Evolutionary conservation across 768 basidiomycete genomes (phyloP), one percentile per base, ranked within the genome.

Genomic region (Naganishia onofrii): DNA sequence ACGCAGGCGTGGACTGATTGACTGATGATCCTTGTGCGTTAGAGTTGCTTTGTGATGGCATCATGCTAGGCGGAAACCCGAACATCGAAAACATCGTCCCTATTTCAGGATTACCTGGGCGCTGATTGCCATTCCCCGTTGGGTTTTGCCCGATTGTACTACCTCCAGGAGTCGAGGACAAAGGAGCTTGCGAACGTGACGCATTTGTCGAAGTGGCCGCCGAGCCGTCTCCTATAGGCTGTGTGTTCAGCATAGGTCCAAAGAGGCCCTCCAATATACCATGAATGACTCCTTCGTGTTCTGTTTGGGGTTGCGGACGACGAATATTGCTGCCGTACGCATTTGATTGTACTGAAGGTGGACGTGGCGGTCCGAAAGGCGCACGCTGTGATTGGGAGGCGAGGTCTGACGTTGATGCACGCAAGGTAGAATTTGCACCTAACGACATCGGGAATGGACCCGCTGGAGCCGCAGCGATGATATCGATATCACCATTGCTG

Each of bases 261-360:
- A 63, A 63, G 2, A 63, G 21, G 2, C 60, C 60, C 32, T 63
- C 38, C 36, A 63, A 19, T 23, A 63, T 63, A 34, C 60, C 23
- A 63, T 63, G 36, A 28, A 63, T 63, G 10, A 63, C 36, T 36
- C 60, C 60, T 63, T 63, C 60, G 42, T 36, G 60, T 28, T 46
- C 38, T 51, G 48, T n/a, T n/a, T 26, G 36, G 2, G 60, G 38
- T 8, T 63, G 60, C 42, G 42, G 38, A 28, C 8, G 36, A 38
- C 23, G 36, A 26, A n/a, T 26, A 15, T 42, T 15, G 23, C 21
- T 15, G 13, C 60, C 6, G 9, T 63, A 42, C 9, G 36, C 23
- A 13, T 36, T 42, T 7, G 60, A 42, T 42, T 63, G 60, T 17
- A 29, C 6, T 29, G 38, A 21, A 2, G 60, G 60, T 4, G 60